Conservation (phyloP, 352 stramenopile species). For the Pythium apleroticum region DNA sequence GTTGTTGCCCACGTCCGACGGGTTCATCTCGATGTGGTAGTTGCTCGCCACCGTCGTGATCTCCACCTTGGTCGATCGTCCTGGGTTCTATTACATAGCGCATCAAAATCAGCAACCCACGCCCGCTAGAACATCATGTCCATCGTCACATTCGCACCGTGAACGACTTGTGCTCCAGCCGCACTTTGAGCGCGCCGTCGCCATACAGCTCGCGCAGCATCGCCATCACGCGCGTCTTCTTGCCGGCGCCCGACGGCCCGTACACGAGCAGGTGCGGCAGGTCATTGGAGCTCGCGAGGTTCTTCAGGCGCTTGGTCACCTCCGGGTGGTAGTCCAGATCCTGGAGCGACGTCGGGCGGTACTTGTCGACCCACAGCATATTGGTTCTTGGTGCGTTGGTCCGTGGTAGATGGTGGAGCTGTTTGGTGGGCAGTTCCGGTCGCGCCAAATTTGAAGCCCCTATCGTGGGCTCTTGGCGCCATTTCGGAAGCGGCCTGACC, state of each 20-base stretch:
- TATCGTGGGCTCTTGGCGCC: background rate
- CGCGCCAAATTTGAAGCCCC: conserved; percentile 3
- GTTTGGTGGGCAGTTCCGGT: background rate
- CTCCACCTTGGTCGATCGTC: conserved; percentile 93
- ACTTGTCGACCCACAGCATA: conserved; percentile 99
- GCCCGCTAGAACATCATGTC: background rate
- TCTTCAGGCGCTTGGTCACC: conserved; percentile 89
- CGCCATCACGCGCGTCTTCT: conserved; percentile 98
- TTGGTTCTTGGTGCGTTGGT: background rate
- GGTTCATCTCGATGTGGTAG: conserved; percentile 99
- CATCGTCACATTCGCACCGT: conserved; percentile 42
- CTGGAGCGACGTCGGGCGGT: conserved; percentile 91
- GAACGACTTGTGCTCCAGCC: conserved; percentile 92
- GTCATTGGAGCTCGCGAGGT: conserved; percentile 80
- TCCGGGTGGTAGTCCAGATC: conserved; percentile 94
- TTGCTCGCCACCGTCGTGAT: conserved; percentile 97
- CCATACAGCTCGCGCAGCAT: conserved; percentile 96
- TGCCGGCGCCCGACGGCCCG: conserved; percentile 96
- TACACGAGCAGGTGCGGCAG: conserved; percentile 98
- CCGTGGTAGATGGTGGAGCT: background rate
- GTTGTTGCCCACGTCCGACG: conserved; percentile 95
- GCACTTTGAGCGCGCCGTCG: conserved; percentile 89
- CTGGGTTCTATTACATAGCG: conserved; percentile 30
- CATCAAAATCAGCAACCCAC: background rate
- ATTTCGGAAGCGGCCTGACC: background rate